These are phyloP conservation scores for Pichia norvegensis DNA, from an alignment of 1,139 yeast species.

Conservation along the genomic window DNA sequence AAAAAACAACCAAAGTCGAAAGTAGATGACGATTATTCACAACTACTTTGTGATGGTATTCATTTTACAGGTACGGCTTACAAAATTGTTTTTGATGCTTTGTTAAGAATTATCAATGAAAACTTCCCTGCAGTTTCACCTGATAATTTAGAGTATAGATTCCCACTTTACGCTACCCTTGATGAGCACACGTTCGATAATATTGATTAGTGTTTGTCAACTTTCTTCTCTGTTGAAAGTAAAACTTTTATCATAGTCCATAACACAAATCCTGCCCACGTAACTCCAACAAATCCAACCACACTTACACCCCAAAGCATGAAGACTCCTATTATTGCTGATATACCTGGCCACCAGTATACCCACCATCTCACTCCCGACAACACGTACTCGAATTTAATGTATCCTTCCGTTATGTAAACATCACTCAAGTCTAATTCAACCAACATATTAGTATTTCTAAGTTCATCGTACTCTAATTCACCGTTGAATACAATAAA, in stretches of 20 bases:
- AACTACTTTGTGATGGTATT: conserved; percentile 41
- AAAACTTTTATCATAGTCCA: neutral
- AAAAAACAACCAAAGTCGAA: neutral
- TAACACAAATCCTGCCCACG: conserved; percentile 7
- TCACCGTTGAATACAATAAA: conserved; percentile 8
- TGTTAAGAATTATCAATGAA: conserved; percentile 33
- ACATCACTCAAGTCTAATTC: conserved; percentile 12
- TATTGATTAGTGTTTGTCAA: neutral
- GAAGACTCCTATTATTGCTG: conserved; percentile 13
- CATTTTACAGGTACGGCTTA: conserved; percentile 61
- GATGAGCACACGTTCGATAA: conserved; percentile 1
- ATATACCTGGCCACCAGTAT: conserved; percentile 19
- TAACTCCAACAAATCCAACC: conserved; percentile 6
- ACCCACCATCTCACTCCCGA: conserved; percentile 16
- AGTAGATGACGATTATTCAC: conserved; percentile 2
- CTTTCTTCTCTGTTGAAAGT: neutral
- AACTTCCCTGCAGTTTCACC: conserved; percentile 39
- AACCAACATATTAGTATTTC: conserved; percentile 10
- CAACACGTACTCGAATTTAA: conserved; percentile 13
- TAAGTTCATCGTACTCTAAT: conserved; percentile 3
- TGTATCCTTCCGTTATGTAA: conserved; percentile 9
- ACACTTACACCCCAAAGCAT: conserved; percentile 11
- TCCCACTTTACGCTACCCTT: conserved; percentile 8
- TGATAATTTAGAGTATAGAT: conserved; percentile 2
- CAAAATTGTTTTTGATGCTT: conserved; percentile 38